These are phyloP conservation scores for Rhodosporidiobolus odoratus DNA, from an alignment of 768 basidiomycete species.

Conservation along the genomic window DNA sequence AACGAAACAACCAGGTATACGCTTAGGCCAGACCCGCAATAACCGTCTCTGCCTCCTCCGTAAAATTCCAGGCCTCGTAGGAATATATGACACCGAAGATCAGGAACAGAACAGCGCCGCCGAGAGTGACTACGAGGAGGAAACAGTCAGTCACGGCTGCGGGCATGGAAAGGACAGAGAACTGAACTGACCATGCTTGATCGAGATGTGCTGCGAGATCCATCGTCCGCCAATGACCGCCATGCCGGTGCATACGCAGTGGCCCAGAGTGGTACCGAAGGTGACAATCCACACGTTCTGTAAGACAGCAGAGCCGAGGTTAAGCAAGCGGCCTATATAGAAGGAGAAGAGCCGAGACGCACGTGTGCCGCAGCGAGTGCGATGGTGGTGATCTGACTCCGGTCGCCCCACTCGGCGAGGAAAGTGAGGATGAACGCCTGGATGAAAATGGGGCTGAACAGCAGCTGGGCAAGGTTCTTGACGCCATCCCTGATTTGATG, in stretches of 20 bases:
- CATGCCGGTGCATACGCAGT: constrained; percentile 75
- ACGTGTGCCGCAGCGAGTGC: constrained; percentile 93
- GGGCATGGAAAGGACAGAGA: background rate
- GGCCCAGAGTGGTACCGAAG: constrained; percentile 81
- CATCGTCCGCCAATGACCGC: constrained; percentile 92
- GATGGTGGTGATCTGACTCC: constrained; percentile 95
- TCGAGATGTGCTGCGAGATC: constrained; percentile 86
- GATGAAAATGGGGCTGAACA: constrained; percentile 88
- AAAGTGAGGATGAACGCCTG: constrained; percentile 93
- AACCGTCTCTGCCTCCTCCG: background rate
- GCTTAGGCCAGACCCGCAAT: background rate
- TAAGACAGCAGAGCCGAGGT: constrained; percentile 9
- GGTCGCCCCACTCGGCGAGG: constrained; percentile 98
- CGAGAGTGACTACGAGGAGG: constrained; percentile 61
- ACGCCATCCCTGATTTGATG: constrained; percentile 56
- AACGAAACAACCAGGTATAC: too few relatives aligned
- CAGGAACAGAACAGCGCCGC: constrained; percentile 75
- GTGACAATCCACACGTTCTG: constrained; percentile 91
- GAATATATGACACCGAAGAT: constrained; percentile 58
- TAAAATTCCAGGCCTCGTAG: constrained; percentile 37
- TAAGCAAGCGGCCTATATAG: background rate
- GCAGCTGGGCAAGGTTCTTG: constrained; percentile 72
- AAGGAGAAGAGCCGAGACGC: constrained; percentile 42
- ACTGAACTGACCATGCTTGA: constrained; percentile 76
- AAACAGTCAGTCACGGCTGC: constrained; percentile 8